phyloP scores from a whole-genome alignment of 1,284 basidiomycete genomes.

The Psilocybe mexicana region DNA sequence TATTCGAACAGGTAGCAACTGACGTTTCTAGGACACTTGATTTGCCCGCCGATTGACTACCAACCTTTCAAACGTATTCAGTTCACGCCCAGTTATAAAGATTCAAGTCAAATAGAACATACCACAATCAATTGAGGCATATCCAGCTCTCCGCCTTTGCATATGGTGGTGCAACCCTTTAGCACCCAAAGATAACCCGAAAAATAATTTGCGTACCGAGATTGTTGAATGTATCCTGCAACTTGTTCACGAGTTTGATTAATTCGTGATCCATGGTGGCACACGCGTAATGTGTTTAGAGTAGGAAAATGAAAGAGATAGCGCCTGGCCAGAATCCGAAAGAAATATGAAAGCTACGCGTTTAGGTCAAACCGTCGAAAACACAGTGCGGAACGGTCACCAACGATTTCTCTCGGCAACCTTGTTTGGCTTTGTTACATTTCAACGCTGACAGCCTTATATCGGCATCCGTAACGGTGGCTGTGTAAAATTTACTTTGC shows the following conservation, averaged over 20 bases:
- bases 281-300: background rate
- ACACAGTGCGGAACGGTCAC: background rate
- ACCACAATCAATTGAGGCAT: slow-evolving; percentile 86
- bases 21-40: slow-evolving; percentile 87
- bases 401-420: slow-evolving; percentile 14
- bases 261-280: slow-evolving; percentile 83
- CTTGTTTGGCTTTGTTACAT: slow-evolving; percentile 23
- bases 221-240: slow-evolving; percentile 88
- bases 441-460: slow-evolving; percentile 31
- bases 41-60: slow-evolving; percentile 84
- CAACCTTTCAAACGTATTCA: slow-evolving; percentile 53
- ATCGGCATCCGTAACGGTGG: slow-evolving; percentile 27
- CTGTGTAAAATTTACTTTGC: slow-evolving; percentile 1
- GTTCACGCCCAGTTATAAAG: slow-evolving; percentile 7
- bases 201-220: slow-evolving; percentile 54
- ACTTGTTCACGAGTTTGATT: slow-evolving; percentile 93
- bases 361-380: background rate
- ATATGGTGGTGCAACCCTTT: slow-evolving; percentile 14
- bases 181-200: slow-evolving; percentile 17
- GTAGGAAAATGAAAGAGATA: background rate
- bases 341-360: background rate
- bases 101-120: slow-evolving; percentile 29
- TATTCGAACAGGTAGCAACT: slow-evolving; percentile 32
- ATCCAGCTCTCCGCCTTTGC: slow-evolving; percentile 77
- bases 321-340: background rate